Base-by-base conservation (phyloP, 1,284 basidiomycete genomes). In the Laetiporus sulphureus region DNA sequence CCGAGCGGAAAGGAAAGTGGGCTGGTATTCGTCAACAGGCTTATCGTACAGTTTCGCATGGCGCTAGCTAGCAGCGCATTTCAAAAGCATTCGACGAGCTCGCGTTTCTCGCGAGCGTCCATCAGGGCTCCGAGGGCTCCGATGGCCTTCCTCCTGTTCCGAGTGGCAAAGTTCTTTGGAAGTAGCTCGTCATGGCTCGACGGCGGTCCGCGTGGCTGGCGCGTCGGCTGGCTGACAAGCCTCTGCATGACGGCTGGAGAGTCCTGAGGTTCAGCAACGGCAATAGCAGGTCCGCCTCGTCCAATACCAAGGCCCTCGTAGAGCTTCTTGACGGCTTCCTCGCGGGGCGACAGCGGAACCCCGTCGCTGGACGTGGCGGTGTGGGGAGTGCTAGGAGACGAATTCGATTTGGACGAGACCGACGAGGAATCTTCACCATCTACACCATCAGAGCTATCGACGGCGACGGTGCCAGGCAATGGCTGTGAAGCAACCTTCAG, bases 191-290 rank as follows among this genome's bases (percentile, higher is more conserved):
- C 87, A 44, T 79, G 76, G 58, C 84, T 85, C 20, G 85, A 85
- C 41, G 90, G 90, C 43, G 90, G 90, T 50, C 90, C 90, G 46
- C 77, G 76, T 49, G 90, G 90, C 69, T 92, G 90, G 63, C 90
- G 80, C 38, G 79, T 70, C 36, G 85, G 80, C 56, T 79, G 75
- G 60, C 78, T 82, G 46, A 70, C 69, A 64, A 79, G 60, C 65
- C 77, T 75, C 67, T 77, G 70, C 33, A 60, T 57, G 32, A 55
- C 47, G 36, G 53, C 50, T 32, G 53, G 50, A 20, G 55, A 53
- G 40, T 54, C 52, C 41, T 56, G 52, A 5, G 55, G 54, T 16
- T 58, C 55, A 29, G 57, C 63, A 33, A 60, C 53, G 18, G 59
- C 54, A 44, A 59, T 55, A 37, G 53, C 56, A 15, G 73, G 73